Conservation (phyloP, 2,329 filamentous ascomycete species). For the Colletotrichum sp. region DNA sequence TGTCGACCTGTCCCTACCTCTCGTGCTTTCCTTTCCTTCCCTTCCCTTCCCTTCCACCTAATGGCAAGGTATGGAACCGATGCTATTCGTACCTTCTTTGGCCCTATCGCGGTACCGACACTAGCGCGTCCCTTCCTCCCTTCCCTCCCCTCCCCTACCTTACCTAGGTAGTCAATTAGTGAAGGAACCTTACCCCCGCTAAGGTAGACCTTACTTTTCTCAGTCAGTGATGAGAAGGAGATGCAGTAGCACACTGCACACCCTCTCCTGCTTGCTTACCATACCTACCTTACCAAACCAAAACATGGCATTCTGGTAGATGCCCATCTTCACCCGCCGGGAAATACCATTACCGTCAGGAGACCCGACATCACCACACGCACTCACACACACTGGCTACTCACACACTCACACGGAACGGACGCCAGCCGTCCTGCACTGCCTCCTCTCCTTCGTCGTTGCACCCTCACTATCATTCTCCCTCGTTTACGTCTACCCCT, state of each 20-base stretch:
- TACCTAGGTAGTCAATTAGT: background rate
- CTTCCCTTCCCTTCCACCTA: background rate
- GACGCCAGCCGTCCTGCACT: slow-evolving; percentile 9
- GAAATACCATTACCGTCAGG: slow-evolving; percentile 11
- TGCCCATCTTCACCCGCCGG: slow-evolving; percentile 6
- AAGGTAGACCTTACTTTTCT: background rate
- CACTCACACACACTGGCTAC: background rate
- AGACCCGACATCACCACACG: background rate
- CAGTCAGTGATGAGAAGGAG: background rate
- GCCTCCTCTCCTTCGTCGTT: background rate
- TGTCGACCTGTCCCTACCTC: background rate
- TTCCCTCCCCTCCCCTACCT: background rate
- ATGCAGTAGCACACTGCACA: background rate
- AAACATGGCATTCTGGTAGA: slow-evolving; percentile 19
- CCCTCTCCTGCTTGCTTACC: background rate
- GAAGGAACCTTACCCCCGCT: background rate
- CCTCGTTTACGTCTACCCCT: background rate
- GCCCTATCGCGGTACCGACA: background rate
- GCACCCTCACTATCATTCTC: background rate
- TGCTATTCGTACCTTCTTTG: background rate
- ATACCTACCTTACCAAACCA: background rate
- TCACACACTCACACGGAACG: background rate
- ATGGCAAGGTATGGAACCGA: background rate
- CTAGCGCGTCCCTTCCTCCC: background rate
- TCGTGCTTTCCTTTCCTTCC: background rate